These are phyloP conservation scores for Mycosarcoma mackinlayi DNA, from an alignment of 1,284 basidiomycete species.

Conservation along the genomic window DNA sequence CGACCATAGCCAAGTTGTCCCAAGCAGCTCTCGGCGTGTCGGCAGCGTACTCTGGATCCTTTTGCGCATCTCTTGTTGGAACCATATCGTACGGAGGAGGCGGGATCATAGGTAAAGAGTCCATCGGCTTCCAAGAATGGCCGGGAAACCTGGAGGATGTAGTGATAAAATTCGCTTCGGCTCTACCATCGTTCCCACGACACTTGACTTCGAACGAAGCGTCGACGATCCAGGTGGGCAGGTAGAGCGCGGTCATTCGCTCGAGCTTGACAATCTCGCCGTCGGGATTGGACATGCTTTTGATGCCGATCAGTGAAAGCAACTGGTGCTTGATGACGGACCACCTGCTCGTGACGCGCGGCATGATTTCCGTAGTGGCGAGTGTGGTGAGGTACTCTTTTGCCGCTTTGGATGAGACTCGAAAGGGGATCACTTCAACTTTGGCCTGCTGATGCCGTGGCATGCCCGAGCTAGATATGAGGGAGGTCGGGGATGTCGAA, in stretches of 20 bases:
- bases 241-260: constrained; percentile 36
- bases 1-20: constrained; percentile 35
- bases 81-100: constrained; percentile 36
- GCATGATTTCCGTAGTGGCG: constrained; percentile 27
- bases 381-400: constrained; percentile 23
- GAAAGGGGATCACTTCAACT: constrained; percentile 42
- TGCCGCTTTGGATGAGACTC: constrained; percentile 28
- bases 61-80: constrained; percentile 2
- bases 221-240: constrained; percentile 48
- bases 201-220: constrained; percentile 47
- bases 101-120: constrained; percentile 37
- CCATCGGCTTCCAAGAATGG: constrained; percentile 51
- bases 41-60: constrained; percentile 11
- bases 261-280: constrained; percentile 31
- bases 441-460: constrained; percentile 38
- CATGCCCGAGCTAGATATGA: constrained; percentile 2
- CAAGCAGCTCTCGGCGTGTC: constrained; percentile 9
- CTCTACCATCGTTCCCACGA: constrained; percentile 42
- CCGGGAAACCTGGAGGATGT: constrained; percentile 34
- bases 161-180: constrained; percentile 35
- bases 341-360: constrained; percentile 26
- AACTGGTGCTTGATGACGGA: constrained; percentile 22
- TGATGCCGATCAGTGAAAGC: constrained; percentile 19
- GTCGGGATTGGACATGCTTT: constrained; percentile 8
- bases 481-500: not conserved